A percentile compares a stretch with the other conserved stretches of the same genome.
phyloP scores from a whole-genome alignment of 192 early-diverging fungal genomes.

The Rhizophagus clarus region DNA sequence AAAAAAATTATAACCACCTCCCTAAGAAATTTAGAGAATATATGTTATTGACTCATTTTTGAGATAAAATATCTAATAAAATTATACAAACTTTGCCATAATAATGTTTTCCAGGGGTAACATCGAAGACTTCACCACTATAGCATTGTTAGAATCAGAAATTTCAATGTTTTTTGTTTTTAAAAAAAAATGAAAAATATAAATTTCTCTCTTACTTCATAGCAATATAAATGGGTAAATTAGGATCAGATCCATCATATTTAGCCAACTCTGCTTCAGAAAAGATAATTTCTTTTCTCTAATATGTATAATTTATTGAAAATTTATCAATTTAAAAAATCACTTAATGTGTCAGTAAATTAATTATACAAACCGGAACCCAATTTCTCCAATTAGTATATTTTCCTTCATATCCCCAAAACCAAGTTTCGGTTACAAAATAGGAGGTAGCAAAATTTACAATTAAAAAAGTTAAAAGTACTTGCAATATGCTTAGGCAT shows the following conservation, averaged over 20 bases:
- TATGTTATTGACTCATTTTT: not conserved
- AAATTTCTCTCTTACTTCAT: slow-evolving; percentile 60
- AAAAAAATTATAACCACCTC: slow-evolving; percentile 85
- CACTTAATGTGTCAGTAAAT: not conserved
- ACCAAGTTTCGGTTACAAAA: slow-evolving; percentile 74
- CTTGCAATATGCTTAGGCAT: slow-evolving; percentile 26
- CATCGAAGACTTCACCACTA: slow-evolving; percentile 95
- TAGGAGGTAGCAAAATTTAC: slow-evolving; percentile 60
- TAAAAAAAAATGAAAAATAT: not conserved
- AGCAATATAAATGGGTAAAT: slow-evolving; percentile 85
- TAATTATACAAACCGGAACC: slow-evolving; percentile 56
- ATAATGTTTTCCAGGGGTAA: slow-evolving; percentile 70
- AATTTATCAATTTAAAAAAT: not conserved
- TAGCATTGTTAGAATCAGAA: not conserved
- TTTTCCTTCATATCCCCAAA: slow-evolving; percentile 74
- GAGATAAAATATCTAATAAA: not conserved
- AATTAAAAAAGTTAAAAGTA: slow-evolving; percentile 32
- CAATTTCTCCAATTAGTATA: slow-evolving; percentile 72
- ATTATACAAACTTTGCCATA: slow-evolving; percentile 70
- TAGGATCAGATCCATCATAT: slow-evolving; percentile 85
- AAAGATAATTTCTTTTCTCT: slow-evolving; percentile 57
- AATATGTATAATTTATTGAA: too few relatives aligned
- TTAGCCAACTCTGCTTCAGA: slow-evolving; percentile 74
- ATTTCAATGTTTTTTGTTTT: not conserved
- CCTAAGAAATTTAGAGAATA: slow-evolving; percentile 35